Evolutionary conservation across 1,139 yeast species (phyloP), one percentile per base, ranked within the genome.

Genomic region (Debaryomycetaceae sp.): DNA sequence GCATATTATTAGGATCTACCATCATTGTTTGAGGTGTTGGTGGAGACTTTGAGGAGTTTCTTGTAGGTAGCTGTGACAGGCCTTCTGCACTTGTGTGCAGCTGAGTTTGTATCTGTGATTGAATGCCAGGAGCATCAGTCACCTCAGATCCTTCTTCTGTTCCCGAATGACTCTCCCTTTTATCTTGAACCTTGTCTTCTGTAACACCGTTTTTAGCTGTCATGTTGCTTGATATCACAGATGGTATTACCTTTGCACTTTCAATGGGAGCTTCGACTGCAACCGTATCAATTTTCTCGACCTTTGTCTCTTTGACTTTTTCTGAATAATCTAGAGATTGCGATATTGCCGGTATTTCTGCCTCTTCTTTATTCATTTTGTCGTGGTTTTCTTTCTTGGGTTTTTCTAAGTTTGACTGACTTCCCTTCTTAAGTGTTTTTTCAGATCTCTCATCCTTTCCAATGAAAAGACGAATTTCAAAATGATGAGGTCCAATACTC

Each of bases 401-500:
- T 54, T 42, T 62, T 65, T 40, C 53, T 52, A 37, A 62, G 56
- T 58, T 64, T 57, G 62, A 48, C 62, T 63, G 64, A 60, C 60
- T 23, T 6, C 24, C 57, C 58, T 64, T 63, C 60, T 65, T 51
- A 49, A 38, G 38, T 58, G 63, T 47, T 47, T 66, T 69, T 36
- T 71, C 76, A 0, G 75, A 64, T 31, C 80, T 52, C 20, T 83
- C 96, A 55, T 89, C 96, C 55, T 88, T 87, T 42, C 90, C 81
- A 24, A 90, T 84, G 62, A 87, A 93, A 39, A 93, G 63, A 49
- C 95, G 72, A 6, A 86, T 77, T 38, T 84, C 90, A 61, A 88
- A 87, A 0, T 70, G 66, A 64, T 93, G 99, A 0, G 97, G 97
- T 0, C 97, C 98, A 35, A 87, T 72, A 5, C 75, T 72, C 68